Evolutionary conservation across 768 basidiomycete species (phyloP), one percentile per base, ranked within the genome.

Genomic region (Trametes maxima): DNA sequence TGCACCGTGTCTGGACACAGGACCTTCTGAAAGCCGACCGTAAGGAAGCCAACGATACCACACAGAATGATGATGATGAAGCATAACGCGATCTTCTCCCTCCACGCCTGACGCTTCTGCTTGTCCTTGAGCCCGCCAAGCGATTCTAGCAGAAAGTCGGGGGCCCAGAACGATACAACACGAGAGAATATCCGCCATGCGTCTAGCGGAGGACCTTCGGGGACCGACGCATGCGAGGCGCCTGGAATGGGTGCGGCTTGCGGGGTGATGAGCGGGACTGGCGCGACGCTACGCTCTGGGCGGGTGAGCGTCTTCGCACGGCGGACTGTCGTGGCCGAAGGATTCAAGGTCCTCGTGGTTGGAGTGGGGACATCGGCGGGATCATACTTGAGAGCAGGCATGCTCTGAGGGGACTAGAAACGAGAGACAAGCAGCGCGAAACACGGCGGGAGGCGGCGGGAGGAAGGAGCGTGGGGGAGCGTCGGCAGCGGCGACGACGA

Each of bases 301-400:
- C 94, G 85, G 52, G 93, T 98, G 67, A 99, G 87, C 6, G 97
- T 99, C 81, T 98, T 99, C 71, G 92, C 92, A 55, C 95, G 84
- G 56, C 89, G 88, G 57, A 94, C 79, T 51, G 89, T 89, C 48
- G 84, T 75, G 46, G 78, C 72, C 19, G 81, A 80, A 44, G 64
- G 61, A 48, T 65, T 66, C 40, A 74, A 56, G 16, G 57, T 42
- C 54, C 62, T 59, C 58, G 64, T 45, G 60, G 87, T 89, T 33
- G 85, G 86, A 58, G 86, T 86, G 64, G 88, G 89, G 70, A 90
- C 82, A 74, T 89, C 86, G 65, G 80, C 77, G 39, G 66, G 50
- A 62, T 72, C 69, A 57, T 56, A 69, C 62, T 66, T 64, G 53
- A 37, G 69, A 58, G 66, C 68, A 58, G 68, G 63, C 67, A 67